Conservation (phyloP, 202 grass and related monocot genomes). For the Schoenoplectus tabernaemontani region DNA sequence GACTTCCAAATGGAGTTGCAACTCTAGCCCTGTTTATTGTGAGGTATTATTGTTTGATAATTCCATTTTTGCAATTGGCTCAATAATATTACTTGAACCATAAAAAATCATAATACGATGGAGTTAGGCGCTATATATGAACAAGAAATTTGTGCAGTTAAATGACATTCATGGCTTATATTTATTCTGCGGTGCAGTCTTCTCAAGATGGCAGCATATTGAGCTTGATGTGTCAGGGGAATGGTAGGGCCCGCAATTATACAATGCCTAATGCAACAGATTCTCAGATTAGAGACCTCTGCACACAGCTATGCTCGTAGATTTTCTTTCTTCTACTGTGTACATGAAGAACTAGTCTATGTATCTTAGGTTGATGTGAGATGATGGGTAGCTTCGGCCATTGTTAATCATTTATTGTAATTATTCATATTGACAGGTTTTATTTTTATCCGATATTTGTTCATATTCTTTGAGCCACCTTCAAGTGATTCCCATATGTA, state of each 20-base stretch:
- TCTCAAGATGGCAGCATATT: conserved; percentile 26
- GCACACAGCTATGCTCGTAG: conserved; percentile 51
- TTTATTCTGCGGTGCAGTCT: conserved; percentile 28
- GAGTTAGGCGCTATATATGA: neutral
- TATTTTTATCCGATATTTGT: neutral
- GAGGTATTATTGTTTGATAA: conserved; percentile 27
- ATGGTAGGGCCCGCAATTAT: conserved; percentile 28
- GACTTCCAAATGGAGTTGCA: conserved; percentile 51
- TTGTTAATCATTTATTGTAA: neutral
- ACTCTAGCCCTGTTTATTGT: conserved; percentile 36
- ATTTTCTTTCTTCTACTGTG: conserved; percentile 25
- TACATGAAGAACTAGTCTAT: conserved; percentile 18
- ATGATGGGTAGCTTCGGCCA: neutral
- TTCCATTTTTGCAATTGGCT: neutral
- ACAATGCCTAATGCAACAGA: conserved; percentile 27
- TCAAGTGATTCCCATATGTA: neutral
- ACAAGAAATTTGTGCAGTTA: neutral
- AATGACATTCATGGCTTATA: neutral
- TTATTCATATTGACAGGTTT: neutral
- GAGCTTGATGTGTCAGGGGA: conserved; percentile 35
- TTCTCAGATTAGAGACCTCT: conserved; percentile 39
- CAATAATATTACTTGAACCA: no score
- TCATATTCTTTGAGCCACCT: neutral
- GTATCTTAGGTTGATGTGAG: neutral
- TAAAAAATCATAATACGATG: neutral